A percentile compares a stretch with the other conserved stretches of the same genome.
Conservation (phyloP, 768 basidiomycete species). For the Psilocybe cyanescens region DNA sequence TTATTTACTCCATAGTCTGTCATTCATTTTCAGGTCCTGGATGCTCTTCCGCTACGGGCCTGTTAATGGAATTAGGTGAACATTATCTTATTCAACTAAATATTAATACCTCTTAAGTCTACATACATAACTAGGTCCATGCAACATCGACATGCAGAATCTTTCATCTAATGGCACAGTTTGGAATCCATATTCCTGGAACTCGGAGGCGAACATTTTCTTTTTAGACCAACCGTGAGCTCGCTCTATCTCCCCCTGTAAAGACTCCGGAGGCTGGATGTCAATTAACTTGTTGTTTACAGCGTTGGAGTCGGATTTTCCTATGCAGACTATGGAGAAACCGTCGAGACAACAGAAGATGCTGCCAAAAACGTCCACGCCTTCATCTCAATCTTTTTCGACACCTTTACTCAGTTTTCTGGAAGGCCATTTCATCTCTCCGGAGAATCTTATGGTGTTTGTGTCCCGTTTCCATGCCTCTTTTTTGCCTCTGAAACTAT, state of each 20-base stretch:
- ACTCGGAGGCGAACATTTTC: constrained; percentile 68
- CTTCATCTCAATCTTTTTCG: constrained; percentile 80
- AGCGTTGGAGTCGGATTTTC: constrained; percentile 76
- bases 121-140: constrained; percentile 33
- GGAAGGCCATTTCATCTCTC: constrained; percentile 73
- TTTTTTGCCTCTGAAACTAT: constrained; percentile 13
- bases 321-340: constrained; percentile 71
- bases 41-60: constrained; percentile 56
- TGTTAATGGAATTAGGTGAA: constrained; percentile 73
- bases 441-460: constrained; percentile 80
- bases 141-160: constrained; percentile 58
- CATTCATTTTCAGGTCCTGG: constrained; percentile 49
- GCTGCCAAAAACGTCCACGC: constrained; percentile 77
- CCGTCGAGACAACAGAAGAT: constrained; percentile 76
- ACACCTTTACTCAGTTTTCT: constrained; percentile 73
- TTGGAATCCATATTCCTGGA: constrained; percentile 71
- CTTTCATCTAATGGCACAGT: constrained; percentile 59
- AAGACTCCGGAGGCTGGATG: background rate
- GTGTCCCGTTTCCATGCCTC: constrained; percentile 6
- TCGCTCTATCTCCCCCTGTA: constrained; percentile 11
- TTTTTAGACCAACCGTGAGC: constrained; percentile 69
- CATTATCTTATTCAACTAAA: background rate
- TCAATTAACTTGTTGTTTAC: background rate
- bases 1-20: constrained; percentile 1
- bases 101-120: background rate